Base-by-base conservation (phyloP, 2,329 filamentous ascomycete genomes). In the Aspergillus ibericus region DNA sequence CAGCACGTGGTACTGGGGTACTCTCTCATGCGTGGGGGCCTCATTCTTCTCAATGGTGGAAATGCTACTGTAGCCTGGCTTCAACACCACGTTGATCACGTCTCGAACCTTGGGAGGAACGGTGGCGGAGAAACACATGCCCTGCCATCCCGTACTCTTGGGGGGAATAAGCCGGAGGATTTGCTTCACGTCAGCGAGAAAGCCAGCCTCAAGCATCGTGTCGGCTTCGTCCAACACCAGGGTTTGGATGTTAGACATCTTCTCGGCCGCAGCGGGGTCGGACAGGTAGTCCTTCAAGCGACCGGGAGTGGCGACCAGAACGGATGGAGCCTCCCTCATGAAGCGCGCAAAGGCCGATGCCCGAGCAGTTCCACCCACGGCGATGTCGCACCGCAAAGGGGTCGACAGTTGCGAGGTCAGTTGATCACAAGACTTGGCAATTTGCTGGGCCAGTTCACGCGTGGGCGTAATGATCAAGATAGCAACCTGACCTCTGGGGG, bases 101-200 rank as follows among this genome's bases (percentile, higher is more conserved):
- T 85, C 80, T 61, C 96, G 87, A 56, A 98, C 92, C 62, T 92
- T 85, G 59, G 85, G 84, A 47, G 93, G 91, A 44, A 97, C 89
- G 15, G 93, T 98, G 50, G 93, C 93, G 15, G 92, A 96, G 76
- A 95, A 96, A 71, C 97, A 88, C 70, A 97, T 85, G 55, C 81
- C 81, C 53, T 72, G 70, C 71, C 71, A 73, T 35, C 78, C 80
- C 6, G 62, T 65, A 56, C 68, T 74, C 74, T 84, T 84, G 6
- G 78, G 73, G 9, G 83, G 83, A 46, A 85, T 77, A 34, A 76
- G 74, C 20, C 71, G 72, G 29, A 85, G 74, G 34, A 85, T 83
- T 51, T 80, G 74, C 64, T 80, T 80, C 56, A 85, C 78, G 20
- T 80, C 81, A 10, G 78, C 77, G 25, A 83, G 73, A 63, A 85